Percentiles rank a stretch among this genome's conserved stretches.
Conservation (phyloP, 1,284 basidiomycete species). For the Xanthoconium separans region DNA sequence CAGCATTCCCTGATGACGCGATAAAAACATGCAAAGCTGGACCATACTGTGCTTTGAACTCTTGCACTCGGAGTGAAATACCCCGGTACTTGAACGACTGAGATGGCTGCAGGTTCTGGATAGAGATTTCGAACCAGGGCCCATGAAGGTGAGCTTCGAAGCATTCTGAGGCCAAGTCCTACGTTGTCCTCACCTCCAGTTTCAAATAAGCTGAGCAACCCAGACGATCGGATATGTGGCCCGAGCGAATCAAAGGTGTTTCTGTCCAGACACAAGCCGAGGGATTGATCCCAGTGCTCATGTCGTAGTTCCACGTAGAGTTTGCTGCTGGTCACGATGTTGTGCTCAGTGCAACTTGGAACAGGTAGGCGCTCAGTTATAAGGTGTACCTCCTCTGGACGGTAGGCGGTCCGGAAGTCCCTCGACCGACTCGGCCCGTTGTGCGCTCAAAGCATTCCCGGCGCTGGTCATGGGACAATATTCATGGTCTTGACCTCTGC, state of each 20-base stretch:
- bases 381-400: background rate
- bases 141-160: slow-evolving; percentile 1
- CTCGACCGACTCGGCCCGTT: background rate
- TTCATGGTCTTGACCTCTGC: no score
- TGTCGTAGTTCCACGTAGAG: slow-evolving; percentile 1
- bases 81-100: slow-evolving; percentile 78
- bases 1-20: slow-evolving; percentile 75
- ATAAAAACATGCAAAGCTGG: slow-evolving; percentile 57
- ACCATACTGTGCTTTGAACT: slow-evolving; percentile 49
- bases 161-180: background rate
- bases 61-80: slow-evolving; percentile 59
- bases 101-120: slow-evolving; percentile 68
- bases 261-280: slow-evolving; percentile 46
- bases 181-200: slow-evolving; percentile 51
- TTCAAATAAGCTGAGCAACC: slow-evolving; percentile 61
- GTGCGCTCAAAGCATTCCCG: background rate
- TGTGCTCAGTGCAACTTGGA: background rate
- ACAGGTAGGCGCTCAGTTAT: background rate
- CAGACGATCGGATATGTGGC: slow-evolving; percentile 50
- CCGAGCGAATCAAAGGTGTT: slow-evolving; percentile 63
- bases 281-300: slow-evolving; percentile 4
- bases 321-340: background rate
- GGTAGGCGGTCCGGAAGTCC: slow-evolving; percentile 1
- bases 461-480: background rate
- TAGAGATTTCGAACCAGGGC: background rate